Percentiles rank a stretch among this genome's conserved stretches.
phyloP scores from a whole-genome alignment of 768 basidiomycete species.

The Lactifluus volemus region DNA sequence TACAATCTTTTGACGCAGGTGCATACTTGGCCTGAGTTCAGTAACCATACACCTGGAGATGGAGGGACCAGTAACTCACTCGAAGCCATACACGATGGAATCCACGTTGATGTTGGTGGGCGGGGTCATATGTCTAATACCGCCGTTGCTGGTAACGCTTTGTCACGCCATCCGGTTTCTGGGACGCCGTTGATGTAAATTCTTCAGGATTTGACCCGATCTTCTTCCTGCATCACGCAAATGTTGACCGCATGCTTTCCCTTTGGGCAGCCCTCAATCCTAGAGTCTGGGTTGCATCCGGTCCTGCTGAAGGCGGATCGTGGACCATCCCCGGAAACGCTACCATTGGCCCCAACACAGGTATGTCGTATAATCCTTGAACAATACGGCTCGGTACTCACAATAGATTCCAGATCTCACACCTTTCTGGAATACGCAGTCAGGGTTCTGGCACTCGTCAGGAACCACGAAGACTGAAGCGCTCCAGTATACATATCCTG shows the following conservation, averaged over 20 bases:
- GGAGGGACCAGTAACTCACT: constrained; percentile 37
- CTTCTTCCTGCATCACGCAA: constrained; percentile 46
- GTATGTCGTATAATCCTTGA: not conserved
- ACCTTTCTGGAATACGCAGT: constrained; percentile 37
- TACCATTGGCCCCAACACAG: not conserved
- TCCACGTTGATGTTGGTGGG: constrained; percentile 29
- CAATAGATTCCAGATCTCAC: constrained; percentile 28
- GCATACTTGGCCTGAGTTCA: constrained; percentile 37
- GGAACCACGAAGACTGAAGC: constrained; percentile 24
- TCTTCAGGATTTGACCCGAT: constrained; percentile 42
- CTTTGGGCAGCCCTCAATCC: constrained; percentile 43
- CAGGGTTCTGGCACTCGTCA: constrained; percentile 32
- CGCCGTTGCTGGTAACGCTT: constrained; percentile 27
- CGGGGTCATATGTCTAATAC: constrained; percentile 22
- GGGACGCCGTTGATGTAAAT: not conserved
- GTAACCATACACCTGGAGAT: constrained; percentile 35
- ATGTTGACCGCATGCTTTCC: constrained; percentile 45
- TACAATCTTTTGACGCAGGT: constrained; percentile 32
- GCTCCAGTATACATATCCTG: constrained; percentile 42
- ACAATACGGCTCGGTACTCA: not conserved
- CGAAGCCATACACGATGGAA: constrained; percentile 41
- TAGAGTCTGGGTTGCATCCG: constrained; percentile 30
- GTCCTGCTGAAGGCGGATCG: constrained; percentile 14
- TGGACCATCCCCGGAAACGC: constrained; percentile 10
- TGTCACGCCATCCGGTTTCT: constrained; percentile 33